A percentile compares a stretch with the other conserved stretches of the same genome.
Evolutionary conservation across 2,329 filamentous ascomycete species (phyloP).

Genomic region (Cladobotryum protrusum): DNA sequence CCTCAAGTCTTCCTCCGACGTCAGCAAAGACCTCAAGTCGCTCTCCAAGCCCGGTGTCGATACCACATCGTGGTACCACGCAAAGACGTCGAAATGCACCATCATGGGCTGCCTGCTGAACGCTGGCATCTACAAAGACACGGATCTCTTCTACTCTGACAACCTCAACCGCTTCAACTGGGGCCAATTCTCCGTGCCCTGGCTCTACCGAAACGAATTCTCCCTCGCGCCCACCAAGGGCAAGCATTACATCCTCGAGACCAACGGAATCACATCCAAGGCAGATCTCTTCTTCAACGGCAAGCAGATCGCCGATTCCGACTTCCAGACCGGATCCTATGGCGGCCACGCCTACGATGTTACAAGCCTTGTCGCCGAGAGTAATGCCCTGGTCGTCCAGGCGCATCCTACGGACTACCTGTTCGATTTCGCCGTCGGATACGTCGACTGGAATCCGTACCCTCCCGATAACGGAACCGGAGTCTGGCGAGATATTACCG

Average conservation of each 20-base stretch:
- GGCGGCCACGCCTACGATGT: slow-evolving; percentile 51
- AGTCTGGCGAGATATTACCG: slow-evolving; percentile 52
- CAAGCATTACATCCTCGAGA: slow-evolving; percentile 47
- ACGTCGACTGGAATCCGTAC: slow-evolving; percentile 24
- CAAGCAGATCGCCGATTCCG: slow-evolving; percentile 40
- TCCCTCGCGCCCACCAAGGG: slow-evolving; percentile 24
- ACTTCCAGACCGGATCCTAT: slow-evolving; percentile 50
- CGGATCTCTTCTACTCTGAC: slow-evolving; percentile 49
- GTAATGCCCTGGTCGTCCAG: slow-evolving; percentile 47
- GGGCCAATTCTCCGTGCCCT: slow-evolving; percentile 46
- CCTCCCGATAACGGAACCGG: slow-evolving; percentile 58
- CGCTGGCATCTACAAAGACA: slow-evolving; percentile 45
- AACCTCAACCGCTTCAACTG: slow-evolving; percentile 38
- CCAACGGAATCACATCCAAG: slow-evolving; percentile 53
- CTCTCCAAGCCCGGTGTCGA: slow-evolving; percentile 40
- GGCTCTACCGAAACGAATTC: slow-evolving; percentile 54
- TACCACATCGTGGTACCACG: slow-evolving; percentile 45
- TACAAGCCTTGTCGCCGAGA: slow-evolving; percentile 33
- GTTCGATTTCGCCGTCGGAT: slow-evolving; percentile 48
- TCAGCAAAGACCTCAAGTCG: slow-evolving; percentile 26
- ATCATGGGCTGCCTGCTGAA: slow-evolving; percentile 53
- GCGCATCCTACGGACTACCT: slow-evolving; percentile 54
- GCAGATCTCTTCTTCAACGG: slow-evolving; percentile 58
- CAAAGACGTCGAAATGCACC: slow-evolving; percentile 42
- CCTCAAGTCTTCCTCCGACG: slow-evolving; percentile 38